Evolutionary conservation across 1,284 basidiomycete species (phyloP).

Genomic region (Inonotus hispidus): DNA sequence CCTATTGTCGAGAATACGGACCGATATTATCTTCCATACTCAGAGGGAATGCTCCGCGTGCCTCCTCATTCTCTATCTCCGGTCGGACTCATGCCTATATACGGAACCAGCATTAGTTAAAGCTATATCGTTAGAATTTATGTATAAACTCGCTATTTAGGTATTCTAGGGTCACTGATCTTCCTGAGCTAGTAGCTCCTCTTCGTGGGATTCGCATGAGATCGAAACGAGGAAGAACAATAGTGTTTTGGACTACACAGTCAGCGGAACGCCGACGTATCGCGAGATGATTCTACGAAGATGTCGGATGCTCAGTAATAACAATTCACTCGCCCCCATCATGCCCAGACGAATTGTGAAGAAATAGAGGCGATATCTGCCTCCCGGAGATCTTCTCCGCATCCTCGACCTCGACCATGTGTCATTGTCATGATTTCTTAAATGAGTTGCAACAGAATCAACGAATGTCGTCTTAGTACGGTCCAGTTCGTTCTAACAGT

Average conservation of each 20-base stretch:
- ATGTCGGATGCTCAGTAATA: neutral
- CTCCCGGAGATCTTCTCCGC: neutral
- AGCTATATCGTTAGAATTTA: neutral
- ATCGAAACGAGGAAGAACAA: neutral
- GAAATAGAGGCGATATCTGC: neutral
- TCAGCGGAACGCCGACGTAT: neutral
- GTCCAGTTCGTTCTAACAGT: neutral
- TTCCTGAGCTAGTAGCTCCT: neutral
- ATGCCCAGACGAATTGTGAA: neutral
- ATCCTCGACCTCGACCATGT: constrained; percentile 10
- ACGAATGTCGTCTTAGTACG: neutral
- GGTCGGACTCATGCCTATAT: neutral
- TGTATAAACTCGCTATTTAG: constrained; percentile 5
- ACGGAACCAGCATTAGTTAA: neutral
- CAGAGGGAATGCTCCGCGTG: neutral
- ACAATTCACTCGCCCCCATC: neutral
- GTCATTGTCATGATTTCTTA: neutral
- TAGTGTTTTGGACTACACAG: neutral
- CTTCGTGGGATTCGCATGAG: neutral
- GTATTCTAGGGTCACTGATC: constrained; percentile 6
- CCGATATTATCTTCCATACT: constrained; percentile 2
- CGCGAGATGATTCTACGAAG: neutral
- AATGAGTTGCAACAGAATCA: neutral
- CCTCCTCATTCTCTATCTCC: constrained; percentile 8
- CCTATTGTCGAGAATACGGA: constrained; percentile 3